These are phyloP conservation scores for Lepidium sativum DNA, from an alignment of 345 rosid genomes.

Conservation along the genomic window DNA sequence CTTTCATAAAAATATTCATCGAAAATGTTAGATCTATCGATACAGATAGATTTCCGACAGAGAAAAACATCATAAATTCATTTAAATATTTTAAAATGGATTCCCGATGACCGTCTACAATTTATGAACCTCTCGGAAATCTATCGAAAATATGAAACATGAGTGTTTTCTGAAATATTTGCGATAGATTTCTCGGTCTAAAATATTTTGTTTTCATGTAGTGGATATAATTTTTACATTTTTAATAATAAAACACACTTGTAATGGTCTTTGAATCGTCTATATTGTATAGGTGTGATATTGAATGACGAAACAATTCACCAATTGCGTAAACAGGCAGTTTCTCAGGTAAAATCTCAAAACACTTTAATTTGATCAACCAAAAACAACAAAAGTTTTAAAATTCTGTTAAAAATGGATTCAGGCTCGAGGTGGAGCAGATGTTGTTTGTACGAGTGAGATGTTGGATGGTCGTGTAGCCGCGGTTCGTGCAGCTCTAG, in stretches of 20 bases:
- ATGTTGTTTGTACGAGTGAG: constrained; percentile 98
- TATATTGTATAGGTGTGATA: constrained; percentile 52
- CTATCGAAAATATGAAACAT: too few species aligned
- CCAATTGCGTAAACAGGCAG: constrained; percentile 89
- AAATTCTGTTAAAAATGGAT: neutral
- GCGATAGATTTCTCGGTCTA: too few species aligned
- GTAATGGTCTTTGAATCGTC: neutral
- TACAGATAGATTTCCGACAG: too few species aligned
- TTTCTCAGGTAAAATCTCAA: constrained; percentile 54
- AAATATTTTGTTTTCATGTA: too few species aligned
- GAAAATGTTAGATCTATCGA: too few species aligned
- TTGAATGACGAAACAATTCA: constrained; percentile 92
- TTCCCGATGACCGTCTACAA: too few species aligned
- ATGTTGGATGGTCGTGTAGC: constrained; percentile 98
- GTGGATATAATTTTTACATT: too few species aligned
- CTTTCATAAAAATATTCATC: too few species aligned
- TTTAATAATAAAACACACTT: neutral
- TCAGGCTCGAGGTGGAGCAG: constrained; percentile 88
- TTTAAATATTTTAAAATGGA: too few species aligned
- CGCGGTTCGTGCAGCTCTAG: constrained; percentile 78
- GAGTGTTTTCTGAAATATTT: too few species aligned
- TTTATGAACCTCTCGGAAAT: too few species aligned
- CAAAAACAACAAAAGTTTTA: neutral
- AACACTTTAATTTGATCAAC: neutral
- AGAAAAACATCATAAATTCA: too few species aligned